A percentile compares a stretch with the other conserved stretches of the same genome.
These are phyloP conservation scores for Pogostemon cablin DNA, from an alignment of 257 asterid genomes.

Conservation along the genomic window DNA sequence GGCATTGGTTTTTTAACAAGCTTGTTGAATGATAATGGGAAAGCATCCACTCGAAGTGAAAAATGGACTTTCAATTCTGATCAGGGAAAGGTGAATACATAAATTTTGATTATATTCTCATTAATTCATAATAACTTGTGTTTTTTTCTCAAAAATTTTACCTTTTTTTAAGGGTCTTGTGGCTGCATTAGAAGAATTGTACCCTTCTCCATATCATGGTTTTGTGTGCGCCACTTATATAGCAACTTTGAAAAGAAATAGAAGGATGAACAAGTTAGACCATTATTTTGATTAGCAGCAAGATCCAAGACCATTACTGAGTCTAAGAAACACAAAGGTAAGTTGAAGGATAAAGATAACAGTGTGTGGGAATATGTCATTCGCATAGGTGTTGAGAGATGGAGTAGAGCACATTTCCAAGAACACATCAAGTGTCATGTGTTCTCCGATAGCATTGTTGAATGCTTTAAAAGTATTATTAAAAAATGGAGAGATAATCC, in stretches of 20 bases:
- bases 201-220: background rate
- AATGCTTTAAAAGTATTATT: background rate
- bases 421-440: background rate
- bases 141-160: background rate
- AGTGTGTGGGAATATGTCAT: background rate
- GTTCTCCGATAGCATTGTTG: background rate
- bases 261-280: background rate
- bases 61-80: slow-evolving; percentile 15
- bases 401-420: too few relatives aligned
- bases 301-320: background rate
- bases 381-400: too few relatives aligned
- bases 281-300: background rate
- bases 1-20: slow-evolving; percentile 8
- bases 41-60: background rate
- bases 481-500: too few relatives aligned
- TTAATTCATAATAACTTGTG: background rate
- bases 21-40: slow-evolving; percentile 11
- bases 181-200: slow-evolving; percentile 1
- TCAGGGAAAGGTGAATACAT: slow-evolving; percentile 7
- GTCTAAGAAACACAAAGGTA: background rate
- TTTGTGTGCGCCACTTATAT: background rate
- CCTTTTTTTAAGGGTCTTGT: background rate
- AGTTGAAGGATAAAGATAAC: background rate
- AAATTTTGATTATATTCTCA: background rate
- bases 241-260: background rate